Evolutionary conservation across 1,284 basidiomycete species (phyloP).

Genomic region (Trichosporon sp.): DNA sequence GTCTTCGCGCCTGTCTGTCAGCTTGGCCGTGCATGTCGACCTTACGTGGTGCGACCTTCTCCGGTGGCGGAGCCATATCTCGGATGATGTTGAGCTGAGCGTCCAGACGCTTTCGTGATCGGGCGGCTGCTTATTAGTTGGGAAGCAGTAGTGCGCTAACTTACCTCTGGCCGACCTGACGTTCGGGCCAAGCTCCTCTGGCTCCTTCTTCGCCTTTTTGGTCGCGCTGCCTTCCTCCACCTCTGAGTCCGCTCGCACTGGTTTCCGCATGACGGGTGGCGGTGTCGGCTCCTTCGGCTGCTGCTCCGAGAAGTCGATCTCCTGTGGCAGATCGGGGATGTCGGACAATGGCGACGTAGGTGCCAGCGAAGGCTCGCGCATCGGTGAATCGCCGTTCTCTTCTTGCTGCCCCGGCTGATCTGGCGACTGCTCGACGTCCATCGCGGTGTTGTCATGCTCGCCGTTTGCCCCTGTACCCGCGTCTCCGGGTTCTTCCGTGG

Average conservation of each 20-base stretch:
- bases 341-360: not conserved
- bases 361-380: not conserved
- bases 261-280: conserved; percentile 4
- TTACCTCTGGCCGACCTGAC: conserved; percentile 10
- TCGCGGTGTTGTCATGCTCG: not conserved
- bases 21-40: not conserved
- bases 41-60: conserved; percentile 42
- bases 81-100: conserved; percentile 29
- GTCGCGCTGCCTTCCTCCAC: not conserved
- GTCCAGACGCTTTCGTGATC: conserved; percentile 31
- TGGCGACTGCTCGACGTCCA: conserved; percentile 8
- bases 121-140: conserved; percentile 16
- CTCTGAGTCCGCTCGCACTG: not conserved
- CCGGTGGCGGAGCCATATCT: conserved; percentile 31
- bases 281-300: conserved; percentile 10
- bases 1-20: conserved; percentile 23
- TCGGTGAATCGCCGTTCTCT: conserved; percentile 27
- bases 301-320: conserved; percentile 15
- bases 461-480: not conserved
- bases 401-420: conserved; percentile 6
- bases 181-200: conserved; percentile 3
- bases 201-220: conserved; percentile 7
- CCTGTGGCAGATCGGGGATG: conserved; percentile 14
- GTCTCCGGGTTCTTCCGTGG: conserved; percentile 13
- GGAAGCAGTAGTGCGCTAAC: not conserved